Conservation (phyloP, 208 protist species). For the Crithidia bombi region DNA sequence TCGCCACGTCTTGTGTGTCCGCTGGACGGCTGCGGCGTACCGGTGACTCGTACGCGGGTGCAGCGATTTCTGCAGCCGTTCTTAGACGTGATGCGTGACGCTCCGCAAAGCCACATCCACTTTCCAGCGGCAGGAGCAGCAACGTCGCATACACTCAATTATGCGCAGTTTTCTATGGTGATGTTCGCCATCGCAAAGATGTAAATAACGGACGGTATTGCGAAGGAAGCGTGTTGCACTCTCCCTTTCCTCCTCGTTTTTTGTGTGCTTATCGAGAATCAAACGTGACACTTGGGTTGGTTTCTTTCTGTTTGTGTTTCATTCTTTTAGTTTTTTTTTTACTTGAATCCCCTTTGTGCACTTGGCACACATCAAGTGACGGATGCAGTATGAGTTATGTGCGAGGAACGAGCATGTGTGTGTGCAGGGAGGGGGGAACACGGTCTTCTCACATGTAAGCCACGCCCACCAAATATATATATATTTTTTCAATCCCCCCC, state of each 20-base stretch:
- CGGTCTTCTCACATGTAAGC: too few relatives aligned
- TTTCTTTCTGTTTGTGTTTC: too few relatives aligned
- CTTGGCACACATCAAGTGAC: too few relatives aligned
- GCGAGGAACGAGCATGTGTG: too few relatives aligned
- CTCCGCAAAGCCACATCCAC: not conserved
- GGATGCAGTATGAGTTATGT: too few relatives aligned
- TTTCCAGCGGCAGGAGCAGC: not conserved
- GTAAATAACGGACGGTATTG: constrained; percentile 25
- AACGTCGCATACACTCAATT: constrained; percentile 56
- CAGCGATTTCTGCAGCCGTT: constrained; percentile 36
- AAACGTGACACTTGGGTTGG: too few relatives aligned
- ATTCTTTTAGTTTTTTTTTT: too few relatives aligned
- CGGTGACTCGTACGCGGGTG: constrained; percentile 37
- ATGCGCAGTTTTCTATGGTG: constrained; percentile 87
- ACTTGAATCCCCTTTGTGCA: too few relatives aligned
- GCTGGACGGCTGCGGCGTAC: constrained; percentile 82
- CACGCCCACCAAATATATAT: too few relatives aligned
- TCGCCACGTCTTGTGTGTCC: constrained; percentile 32
- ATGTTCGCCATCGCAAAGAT: constrained; percentile 81
- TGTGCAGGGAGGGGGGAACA: too few relatives aligned
- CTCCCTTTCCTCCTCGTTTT: not conserved
- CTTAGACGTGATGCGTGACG: constrained; percentile 29
- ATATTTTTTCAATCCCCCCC: too few relatives aligned
- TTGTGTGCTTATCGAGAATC: too few relatives aligned
- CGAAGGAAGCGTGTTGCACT: not conserved